Base-by-base conservation (phyloP, 208 protist species). In the Lotmaria passim region DNA sequence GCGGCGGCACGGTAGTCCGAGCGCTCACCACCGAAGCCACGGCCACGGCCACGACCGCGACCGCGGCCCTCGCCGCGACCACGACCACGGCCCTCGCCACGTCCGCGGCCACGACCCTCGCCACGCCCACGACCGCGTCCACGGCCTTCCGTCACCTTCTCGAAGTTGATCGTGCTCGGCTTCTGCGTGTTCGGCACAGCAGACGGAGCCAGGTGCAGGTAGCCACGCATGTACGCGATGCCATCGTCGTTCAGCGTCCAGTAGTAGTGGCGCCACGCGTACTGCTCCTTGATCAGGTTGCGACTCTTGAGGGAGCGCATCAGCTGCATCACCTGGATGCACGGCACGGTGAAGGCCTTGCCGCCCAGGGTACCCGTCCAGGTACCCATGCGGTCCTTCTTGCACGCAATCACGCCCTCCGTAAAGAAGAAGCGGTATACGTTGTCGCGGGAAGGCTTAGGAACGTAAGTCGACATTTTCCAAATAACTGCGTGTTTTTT, bases 221-320 rank as follows among this genome's bases (percentile, higher is more conserved):
- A 97, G 41, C 90, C 81, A 66, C 97, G 89, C 68, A 98, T 85
- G 83, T 97, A 98, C 51, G 90, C 81, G 56, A 98, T 79, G 73
- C 97, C 97, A 56, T 91, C 84, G 60, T 97, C 87, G 78, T 92
- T 95, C 65, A 98, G 90, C 66, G 85, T 93, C 90, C 89, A 98
- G 90, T 98, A 98, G 87, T 93, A 97, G 79, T 98, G 88, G 79
- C 90, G 88, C 94, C 94, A 98, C 61, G 91, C 89, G 71, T 95
- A 98, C 78, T 93, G 81, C 87, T 98, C 92, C 78, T 92, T 94
- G 71, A 98, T 89, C 61, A 96, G 82, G 77, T 80, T 84, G 73
- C 90, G 90, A 84, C 90, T 96, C 83, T 93, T 93, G 71, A 96
- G 83, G 38, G 90, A 96, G 78, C 87, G 87, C 87, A 96, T 93